Evolutionary conservation across 1,284 basidiomycete species (phyloP).

Genomic region (Flammula alnicola): DNA sequence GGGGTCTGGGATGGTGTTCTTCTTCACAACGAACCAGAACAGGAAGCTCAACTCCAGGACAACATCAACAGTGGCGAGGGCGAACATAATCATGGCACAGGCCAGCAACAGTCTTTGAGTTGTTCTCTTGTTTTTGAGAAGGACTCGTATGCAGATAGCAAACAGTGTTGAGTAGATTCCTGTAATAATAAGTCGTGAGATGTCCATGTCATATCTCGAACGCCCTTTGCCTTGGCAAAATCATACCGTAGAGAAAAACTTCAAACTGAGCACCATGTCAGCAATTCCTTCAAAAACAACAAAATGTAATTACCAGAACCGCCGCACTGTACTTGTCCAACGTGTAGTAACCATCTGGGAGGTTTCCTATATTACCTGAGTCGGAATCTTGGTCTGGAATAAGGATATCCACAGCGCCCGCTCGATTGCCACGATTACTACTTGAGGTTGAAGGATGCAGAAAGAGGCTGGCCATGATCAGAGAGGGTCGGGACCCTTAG

Average conservation of each 20-base stretch:
- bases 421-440: constrained; percentile 9
- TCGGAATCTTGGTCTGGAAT: constrained; percentile 21
- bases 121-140: constrained; percentile 25
- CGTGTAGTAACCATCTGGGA: constrained; percentile 23
- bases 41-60: constrained; percentile 27
- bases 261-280: constrained; percentile 23
- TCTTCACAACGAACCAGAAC: constrained; percentile 29
- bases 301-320: constrained; percentile 20
- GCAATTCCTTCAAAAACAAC: neutral
- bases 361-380: constrained; percentile 2
- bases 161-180: constrained; percentile 29
- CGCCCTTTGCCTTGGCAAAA: neutral
- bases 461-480: constrained; percentile 22
- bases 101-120: constrained; percentile 25
- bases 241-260: constrained; percentile 28
- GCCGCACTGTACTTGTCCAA: constrained; percentile 28
- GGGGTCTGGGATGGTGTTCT: constrained; percentile 26
- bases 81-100: constrained; percentile 28
- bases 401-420: constrained; percentile 21
- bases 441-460: constrained; percentile 16
- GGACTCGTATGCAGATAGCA: constrained; percentile 27
- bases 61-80: constrained; percentile 28
- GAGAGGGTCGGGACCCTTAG: constrained; percentile 17
- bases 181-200: constrained; percentile 1
- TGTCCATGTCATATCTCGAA: neutral